phyloP scores from a whole-genome alignment of 83 land plant genomes.

The Diphasiastrum complanatum region DNA sequence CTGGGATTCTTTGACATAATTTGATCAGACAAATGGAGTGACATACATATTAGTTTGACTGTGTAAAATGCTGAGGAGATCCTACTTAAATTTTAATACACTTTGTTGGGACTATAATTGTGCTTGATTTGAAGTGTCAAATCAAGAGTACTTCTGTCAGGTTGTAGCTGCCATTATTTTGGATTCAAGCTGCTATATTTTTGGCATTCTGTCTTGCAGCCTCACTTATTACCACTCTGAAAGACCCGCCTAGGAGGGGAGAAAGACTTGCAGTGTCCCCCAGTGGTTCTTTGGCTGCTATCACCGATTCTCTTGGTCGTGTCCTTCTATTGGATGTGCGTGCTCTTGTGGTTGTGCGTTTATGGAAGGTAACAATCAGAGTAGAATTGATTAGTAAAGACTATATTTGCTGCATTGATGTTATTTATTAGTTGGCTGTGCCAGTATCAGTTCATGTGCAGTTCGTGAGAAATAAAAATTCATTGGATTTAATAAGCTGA shows the following conservation, averaged over 20 bases:
- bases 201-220: too few species aligned
- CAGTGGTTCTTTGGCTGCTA: constrained; percentile 86
- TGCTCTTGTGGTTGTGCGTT: constrained; percentile 85
- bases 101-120: too few species aligned
- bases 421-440: too few species aligned
- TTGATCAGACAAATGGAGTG: background rate
- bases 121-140: too few species aligned
- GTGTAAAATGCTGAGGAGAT: background rate
- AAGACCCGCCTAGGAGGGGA: constrained; percentile 75
- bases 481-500: background rate
- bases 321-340: constrained; percentile 79
- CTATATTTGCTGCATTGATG: background rate
- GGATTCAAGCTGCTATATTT: too few species aligned
- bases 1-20: background rate
- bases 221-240: constrained; percentile 73
- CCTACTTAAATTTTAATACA: too few species aligned
- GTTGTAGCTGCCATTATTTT: too few species aligned
- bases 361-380: constrained; percentile 90
- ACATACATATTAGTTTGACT: background rate
- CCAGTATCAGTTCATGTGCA: too few species aligned
- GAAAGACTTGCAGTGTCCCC: constrained; percentile 77
- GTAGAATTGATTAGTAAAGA: background rate
- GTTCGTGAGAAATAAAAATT: background rate
- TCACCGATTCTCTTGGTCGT: constrained; percentile 94
- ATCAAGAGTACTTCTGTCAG: too few species aligned